Base-by-base conservation (phyloP, 176 grass and related monocot genomes). In the Saccharum spontaneum region DNA sequence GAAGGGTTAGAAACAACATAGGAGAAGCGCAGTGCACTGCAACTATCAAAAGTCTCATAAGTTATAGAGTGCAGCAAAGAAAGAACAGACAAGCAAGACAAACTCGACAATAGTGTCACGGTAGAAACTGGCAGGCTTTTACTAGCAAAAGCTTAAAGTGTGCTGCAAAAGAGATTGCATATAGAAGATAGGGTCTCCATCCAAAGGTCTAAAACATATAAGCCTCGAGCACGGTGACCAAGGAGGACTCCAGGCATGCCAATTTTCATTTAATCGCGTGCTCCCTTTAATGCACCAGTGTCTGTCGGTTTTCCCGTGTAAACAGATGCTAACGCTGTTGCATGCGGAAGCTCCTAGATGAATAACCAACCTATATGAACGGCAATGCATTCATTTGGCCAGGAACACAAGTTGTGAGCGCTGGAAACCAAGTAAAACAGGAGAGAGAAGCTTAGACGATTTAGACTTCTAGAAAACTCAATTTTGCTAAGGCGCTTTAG, bases 1-100 rank as follows among this genome's bases (percentile, higher is more conserved):
- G 85, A 67, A 74, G 54, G 3, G 13, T 81, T 70, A 60, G 15
- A 18, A 71, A 82, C 10, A 37, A 5, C 15, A 60, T 71, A 71
- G 17, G 15, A 22, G 78, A 65, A 36, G 54, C 2, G 5, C 33
- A 41, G 20, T 18, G 26, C 34, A 6, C 30, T 20, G 74, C 33
- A 45, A 36, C 69, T 41, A 45, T 26, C 48, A 71, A 65, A 20
- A 71, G 45, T 38, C 18, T 37, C 75, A 75, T 20, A 76, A 39
- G 5, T 48, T 38, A 24, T 12, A 70, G 17, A 69, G 10, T 3
- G 41, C 39, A 34, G 76, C 3, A 48, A 23, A 36, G 16, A 65
- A 75, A 40, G 78, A 20, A 49, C 7, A 85, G 31, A 64, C 31
- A 10, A 69, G 8, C 1, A 45, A 61, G 20, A 68, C 3, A 62